These are phyloP conservation scores for Aspergillus sclerotialis DNA, from an alignment of 2,329 filamentous ascomycete genomes.

Conservation along the genomic window DNA sequence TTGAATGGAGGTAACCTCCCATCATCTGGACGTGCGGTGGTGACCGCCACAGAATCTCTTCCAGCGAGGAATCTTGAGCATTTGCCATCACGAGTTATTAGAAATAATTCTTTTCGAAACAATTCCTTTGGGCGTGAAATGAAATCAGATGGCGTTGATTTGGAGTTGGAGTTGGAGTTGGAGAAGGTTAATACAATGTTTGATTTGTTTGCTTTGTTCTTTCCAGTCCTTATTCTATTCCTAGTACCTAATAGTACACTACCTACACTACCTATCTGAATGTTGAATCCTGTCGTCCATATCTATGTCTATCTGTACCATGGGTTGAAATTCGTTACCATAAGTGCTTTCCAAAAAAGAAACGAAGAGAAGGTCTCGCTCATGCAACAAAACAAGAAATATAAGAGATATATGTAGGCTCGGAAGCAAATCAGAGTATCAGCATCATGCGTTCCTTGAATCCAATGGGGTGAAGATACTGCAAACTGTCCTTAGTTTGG, in stretches of 20 bases:
- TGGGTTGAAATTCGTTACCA: constrained; percentile 25
- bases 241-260: not conserved
- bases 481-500: constrained; percentile 52
- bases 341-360: constrained; percentile 8
- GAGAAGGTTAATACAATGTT: too few species aligned
- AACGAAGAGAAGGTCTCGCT: constrained; percentile 2
- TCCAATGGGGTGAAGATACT: constrained; percentile 31
- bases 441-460: not conserved
- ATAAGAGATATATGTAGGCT: not conserved
- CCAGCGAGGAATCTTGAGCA: constrained; percentile 30
- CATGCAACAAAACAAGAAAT: not conserved
- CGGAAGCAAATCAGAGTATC: too few species aligned
- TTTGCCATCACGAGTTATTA: constrained; percentile 31
- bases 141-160: too few species aligned
- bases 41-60: constrained; percentile 41
- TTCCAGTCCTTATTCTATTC: not conserved
- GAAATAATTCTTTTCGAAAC: not conserved
- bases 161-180: too few species aligned
- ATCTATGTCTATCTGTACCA: constrained; percentile 8
- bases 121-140: not conserved
- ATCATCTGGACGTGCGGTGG: constrained; percentile 40
- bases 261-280: constrained; percentile 12
- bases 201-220: constrained; percentile 20
- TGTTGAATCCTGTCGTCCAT: constrained; percentile 23
- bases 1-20: constrained; percentile 39